Percentiles rank a stretch among this genome's conserved stretches.
phyloP scores from a whole-genome alignment of 768 basidiomycete genomes.

The Trametes cinnabarina region DNA sequence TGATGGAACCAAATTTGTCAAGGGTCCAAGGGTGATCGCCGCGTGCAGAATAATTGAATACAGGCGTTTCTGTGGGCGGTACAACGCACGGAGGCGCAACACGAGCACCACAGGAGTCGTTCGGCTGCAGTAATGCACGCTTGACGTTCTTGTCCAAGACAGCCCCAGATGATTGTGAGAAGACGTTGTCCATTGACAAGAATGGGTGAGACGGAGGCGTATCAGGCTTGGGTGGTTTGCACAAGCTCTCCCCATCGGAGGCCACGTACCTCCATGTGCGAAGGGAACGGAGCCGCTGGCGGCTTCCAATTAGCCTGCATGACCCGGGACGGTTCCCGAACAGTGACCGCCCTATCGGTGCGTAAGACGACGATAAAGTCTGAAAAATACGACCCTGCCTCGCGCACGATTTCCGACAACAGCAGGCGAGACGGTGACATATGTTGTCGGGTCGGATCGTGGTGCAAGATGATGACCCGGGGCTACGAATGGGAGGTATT shows the following conservation, averaged over 20 bases:
- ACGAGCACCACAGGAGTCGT: slow-evolving; percentile 7
- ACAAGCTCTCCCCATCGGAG: slow-evolving; percentile 7
- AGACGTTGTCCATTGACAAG: background rate
- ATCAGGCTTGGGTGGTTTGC: background rate
- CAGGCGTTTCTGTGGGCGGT: background rate
- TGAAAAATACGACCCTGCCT: slow-evolving; percentile 1
- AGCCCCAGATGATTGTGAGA: background rate
- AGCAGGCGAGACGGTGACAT: background rate
- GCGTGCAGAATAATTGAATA: slow-evolving; percentile 12
- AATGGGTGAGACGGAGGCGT: slow-evolving; percentile 4
- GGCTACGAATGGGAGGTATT: background rate
- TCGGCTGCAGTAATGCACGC: background rate
- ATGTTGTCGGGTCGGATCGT: background rate
- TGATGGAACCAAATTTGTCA: slow-evolving; percentile 17
- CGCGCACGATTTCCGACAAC: background rate
- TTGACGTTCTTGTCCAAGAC: background rate
- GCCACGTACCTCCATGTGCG: slow-evolving; percentile 10
- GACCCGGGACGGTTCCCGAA: slow-evolving; percentile 13
- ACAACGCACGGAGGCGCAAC: slow-evolving; percentile 2
- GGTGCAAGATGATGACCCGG: background rate
- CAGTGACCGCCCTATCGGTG: slow-evolving; percentile 6
- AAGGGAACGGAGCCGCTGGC: slow-evolving; percentile 18
- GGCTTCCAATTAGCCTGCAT: slow-evolving; percentile 12
- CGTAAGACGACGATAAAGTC: slow-evolving; percentile 7
- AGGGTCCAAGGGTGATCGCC: slow-evolving; percentile 15